A percentile compares a stretch with the other conserved stretches of the same genome.
phyloP scores from a whole-genome alignment of 2,329 filamentous ascomycete genomes.

The Colletotrichum sp. region DNA sequence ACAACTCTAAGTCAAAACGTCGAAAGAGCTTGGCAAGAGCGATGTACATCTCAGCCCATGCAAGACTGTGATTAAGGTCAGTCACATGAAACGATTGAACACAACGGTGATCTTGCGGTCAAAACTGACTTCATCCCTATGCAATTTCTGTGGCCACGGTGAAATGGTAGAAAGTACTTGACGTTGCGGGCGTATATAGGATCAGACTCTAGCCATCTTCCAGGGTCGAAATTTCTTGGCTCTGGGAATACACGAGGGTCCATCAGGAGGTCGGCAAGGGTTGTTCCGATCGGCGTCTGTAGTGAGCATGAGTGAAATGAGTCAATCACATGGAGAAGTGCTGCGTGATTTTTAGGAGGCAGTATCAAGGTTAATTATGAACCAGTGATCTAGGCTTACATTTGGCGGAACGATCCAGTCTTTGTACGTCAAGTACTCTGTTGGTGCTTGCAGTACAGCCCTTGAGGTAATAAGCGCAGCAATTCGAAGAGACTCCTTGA shows the following conservation, averaged over 20 bases:
- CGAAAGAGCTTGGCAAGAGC: constrained; percentile 2
- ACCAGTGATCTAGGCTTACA: not conserved
- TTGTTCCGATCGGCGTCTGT: not conserved
- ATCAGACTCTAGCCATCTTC: not conserved
- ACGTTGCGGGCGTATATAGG: not conserved
- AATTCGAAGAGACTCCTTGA: not conserved
- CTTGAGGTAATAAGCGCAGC: not conserved
- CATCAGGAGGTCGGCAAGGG: not conserved
- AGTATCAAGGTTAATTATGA: not conserved
- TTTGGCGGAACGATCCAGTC: not conserved
- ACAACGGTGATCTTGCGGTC: not conserved
- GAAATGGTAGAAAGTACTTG: not conserved
- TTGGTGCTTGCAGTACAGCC: not conserved
- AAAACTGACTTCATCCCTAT: not conserved
- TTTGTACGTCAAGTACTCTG: not conserved
- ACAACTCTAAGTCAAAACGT: constrained; percentile 24
- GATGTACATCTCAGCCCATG: not conserved
- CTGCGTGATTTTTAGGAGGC: not conserved
- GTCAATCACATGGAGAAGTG: not conserved
- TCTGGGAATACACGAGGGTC: not conserved
- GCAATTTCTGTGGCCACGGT: not conserved
- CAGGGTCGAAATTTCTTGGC: not conserved
- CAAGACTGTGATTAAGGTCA: not conserved
- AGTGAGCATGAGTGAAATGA: not conserved
- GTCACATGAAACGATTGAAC: not conserved